Conservation (phyloP, 495 filamentous ascomycete species). For the Penicillium macrosclerotiorum region DNA sequence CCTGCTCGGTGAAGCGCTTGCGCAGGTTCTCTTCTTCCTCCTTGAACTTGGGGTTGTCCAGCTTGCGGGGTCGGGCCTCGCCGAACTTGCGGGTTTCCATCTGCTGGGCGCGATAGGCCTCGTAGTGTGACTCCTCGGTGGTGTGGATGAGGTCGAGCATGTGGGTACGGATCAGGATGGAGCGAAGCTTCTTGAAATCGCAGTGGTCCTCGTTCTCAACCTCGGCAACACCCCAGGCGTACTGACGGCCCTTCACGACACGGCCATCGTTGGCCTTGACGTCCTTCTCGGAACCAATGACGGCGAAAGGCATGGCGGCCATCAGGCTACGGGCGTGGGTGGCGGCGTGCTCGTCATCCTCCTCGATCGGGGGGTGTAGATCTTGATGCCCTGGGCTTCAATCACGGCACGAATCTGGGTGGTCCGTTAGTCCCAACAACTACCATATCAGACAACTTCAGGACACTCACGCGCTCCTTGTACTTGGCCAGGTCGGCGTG, state of each 20-base stretch:
- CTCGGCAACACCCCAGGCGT: constrained; percentile 98
- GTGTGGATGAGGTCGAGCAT: constrained; percentile 99
- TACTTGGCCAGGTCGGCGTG: constrained; percentile 86
- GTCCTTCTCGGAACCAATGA: constrained; percentile 98
- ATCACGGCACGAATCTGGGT: constrained; percentile 86
- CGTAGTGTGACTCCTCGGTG: constrained; percentile 97
- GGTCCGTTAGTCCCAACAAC: constrained; percentile 1
- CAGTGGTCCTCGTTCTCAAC: constrained; percentile 99
- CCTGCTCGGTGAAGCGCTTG: constrained; percentile 99
- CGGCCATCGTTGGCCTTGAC: constrained; percentile 94
- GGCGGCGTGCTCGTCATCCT: constrained; percentile 94
- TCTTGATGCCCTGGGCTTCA: constrained; percentile 98
- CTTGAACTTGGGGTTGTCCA: constrained; percentile 99
- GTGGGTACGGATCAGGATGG: constrained; percentile 98
- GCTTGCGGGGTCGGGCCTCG: constrained; percentile 92
- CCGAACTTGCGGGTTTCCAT: constrained; percentile 99
- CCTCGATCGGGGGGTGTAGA: constrained; percentile 97
- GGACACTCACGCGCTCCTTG: constrained; percentile 83
- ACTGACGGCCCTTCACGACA: constrained; percentile 97
- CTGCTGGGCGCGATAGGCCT: constrained; percentile 96
- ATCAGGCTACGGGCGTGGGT: constrained; percentile 91
- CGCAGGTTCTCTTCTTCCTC: constrained; percentile 96
- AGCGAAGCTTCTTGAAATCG: constrained; percentile 99
- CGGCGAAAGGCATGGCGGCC: constrained; percentile 96
- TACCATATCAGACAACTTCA: neutral